A percentile compares a stretch with the other conserved stretches of the same genome.
phyloP scores from a whole-genome alignment of 306 rosid genomes.

The Notholithocarpus densiflorus region DNA sequence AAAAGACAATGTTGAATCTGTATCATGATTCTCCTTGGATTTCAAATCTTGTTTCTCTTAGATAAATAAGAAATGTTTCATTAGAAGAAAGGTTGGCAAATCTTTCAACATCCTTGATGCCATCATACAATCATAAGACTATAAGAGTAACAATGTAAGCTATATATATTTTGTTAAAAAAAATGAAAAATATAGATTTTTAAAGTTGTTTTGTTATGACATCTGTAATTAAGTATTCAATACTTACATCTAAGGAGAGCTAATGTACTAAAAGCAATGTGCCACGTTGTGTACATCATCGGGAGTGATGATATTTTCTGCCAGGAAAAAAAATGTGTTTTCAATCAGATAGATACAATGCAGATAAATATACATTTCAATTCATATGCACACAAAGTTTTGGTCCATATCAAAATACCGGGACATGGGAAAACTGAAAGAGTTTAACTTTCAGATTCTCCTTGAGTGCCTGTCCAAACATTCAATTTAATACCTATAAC shows the following conservation, averaged over 20 bases:
- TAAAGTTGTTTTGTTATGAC: too few species aligned
- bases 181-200: too few species aligned
- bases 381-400: background rate
- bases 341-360: background rate
- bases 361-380: slow-evolving; percentile 17
- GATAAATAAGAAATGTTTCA: too few species aligned
- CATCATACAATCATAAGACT: too few species aligned
- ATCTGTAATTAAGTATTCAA: background rate
- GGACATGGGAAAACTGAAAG: slow-evolving; percentile 88
- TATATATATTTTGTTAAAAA: too few species aligned
- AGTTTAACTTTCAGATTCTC: slow-evolving; percentile 70
- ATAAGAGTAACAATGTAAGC: too few species aligned
- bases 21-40: too few species aligned
- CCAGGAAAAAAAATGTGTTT: slow-evolving; percentile 33
- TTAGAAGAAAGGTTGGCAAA: too few species aligned
- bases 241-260: background rate
- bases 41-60: too few species aligned
- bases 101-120: too few species aligned
- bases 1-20: too few species aligned
- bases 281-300: slow-evolving; percentile 96
- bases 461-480: slow-evolving; percentile 60
- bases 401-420: slow-evolving; percentile 38
- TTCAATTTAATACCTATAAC: slow-evolving; percentile 7
- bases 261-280: slow-evolving; percentile 52
- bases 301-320: slow-evolving; percentile 69